These are phyloP conservation scores for Physcomitrium patens DNA, from an alignment of 225 moss, liverwort and hornwort genomes.

Conservation along the genomic window DNA sequence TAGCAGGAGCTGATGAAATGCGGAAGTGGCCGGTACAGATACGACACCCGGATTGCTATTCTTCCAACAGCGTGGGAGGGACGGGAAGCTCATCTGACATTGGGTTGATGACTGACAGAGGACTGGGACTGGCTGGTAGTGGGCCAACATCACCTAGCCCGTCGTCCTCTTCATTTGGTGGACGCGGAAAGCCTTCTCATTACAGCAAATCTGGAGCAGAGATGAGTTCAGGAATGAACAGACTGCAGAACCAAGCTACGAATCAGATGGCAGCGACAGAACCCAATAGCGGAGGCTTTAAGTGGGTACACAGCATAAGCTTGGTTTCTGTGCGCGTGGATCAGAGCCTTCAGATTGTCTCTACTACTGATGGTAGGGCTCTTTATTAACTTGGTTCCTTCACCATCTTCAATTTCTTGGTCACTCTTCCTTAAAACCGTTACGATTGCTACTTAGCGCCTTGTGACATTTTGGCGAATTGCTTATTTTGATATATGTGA, in stretches of 20 bases:
- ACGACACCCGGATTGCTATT: conserved; percentile 52
- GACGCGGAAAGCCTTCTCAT: conserved; percentile 67
- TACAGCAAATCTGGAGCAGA: conserved; percentile 49
- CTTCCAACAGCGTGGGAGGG: conserved; percentile 44
- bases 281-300: conserved; percentile 66
- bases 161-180: conserved; percentile 69
- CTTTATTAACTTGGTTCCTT: conserved; percentile 27
- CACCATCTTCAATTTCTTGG: not conserved
- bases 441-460: not conserved
- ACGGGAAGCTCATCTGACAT: conserved; percentile 69
- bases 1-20: conserved; percentile 75
- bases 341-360: conserved; percentile 85
- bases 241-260: conserved; percentile 63
- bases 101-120: conserved; percentile 74
- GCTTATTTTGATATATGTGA: not conserved
- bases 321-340: conserved; percentile 84
- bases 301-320: conserved; percentile 94
- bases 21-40: conserved; percentile 92
- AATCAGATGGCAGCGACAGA: conserved; percentile 43
- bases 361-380: conserved; percentile 60
- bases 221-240: conserved; percentile 51
- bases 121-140: conserved; percentile 77
- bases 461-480: not conserved
- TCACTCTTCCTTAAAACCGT: too few relatives aligned
- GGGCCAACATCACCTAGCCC: conserved; percentile 89